phyloP scores from a whole-genome alignment of 805 yeast species.

The Blastobotrys muscicola region DNA sequence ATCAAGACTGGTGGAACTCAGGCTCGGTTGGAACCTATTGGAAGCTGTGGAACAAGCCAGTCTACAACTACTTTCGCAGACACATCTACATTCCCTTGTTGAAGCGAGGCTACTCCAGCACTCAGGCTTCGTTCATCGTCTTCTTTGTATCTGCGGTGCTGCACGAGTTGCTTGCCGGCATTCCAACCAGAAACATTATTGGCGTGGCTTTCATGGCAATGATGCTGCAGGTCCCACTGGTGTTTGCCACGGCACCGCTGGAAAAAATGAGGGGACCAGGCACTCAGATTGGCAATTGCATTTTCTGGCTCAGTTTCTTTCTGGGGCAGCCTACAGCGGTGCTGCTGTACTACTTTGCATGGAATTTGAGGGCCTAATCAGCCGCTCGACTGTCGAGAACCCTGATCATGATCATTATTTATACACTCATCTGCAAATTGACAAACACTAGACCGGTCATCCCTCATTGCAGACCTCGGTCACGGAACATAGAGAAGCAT shows the following conservation, averaged over 20 bases:
- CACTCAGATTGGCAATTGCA: slow-evolving; percentile 35
- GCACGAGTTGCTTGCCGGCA: slow-evolving; percentile 39
- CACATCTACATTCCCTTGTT: slow-evolving; percentile 35
- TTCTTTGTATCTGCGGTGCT: slow-evolving; percentile 36
- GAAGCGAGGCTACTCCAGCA: slow-evolving; percentile 25
- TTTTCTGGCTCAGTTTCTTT: slow-evolving; percentile 38
- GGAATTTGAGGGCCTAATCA: slow-evolving; percentile 26
- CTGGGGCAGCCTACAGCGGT: slow-evolving; percentile 39
- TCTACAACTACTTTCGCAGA: slow-evolving; percentile 33
- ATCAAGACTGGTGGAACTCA: slow-evolving; percentile 43
- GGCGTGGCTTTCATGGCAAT: slow-evolving; percentile 38
- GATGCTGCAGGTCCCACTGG: slow-evolving; percentile 36
- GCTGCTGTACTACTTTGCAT: slow-evolving; percentile 36
- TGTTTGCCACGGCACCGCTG: slow-evolving; percentile 33
- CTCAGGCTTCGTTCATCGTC: slow-evolving; percentile 28
- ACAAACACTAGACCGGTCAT: no score
- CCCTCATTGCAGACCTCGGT: no score
- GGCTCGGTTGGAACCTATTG: slow-evolving; percentile 40
- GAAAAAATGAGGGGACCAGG: slow-evolving; percentile 34
- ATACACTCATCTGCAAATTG: no score
- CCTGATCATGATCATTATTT: no score
- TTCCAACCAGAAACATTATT: slow-evolving; percentile 37
- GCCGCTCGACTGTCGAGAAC: no score
- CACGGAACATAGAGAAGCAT: neutral
- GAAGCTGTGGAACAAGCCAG: slow-evolving; percentile 39